Base-by-base conservation (phyloP, 148 eudicot genomes). In the Rhododendron kiyosumense region DNA sequence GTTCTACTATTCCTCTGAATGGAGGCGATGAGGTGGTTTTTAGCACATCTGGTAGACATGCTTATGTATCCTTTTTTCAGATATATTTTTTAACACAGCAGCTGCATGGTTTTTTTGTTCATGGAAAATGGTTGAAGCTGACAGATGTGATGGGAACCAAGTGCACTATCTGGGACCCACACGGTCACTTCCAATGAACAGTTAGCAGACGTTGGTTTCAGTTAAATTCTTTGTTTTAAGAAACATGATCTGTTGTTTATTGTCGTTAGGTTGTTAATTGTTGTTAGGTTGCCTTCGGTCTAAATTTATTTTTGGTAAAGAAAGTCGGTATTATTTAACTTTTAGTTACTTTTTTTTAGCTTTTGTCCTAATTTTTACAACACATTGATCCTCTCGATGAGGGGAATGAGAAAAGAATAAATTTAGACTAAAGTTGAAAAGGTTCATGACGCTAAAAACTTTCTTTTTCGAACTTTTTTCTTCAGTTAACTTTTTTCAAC, bases 1-100 rank as follows among this genome's bases (percentile, higher is more conserved):
- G 92, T 46, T 86, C 97, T 28, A 86, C 92, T 32, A 61, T 92
- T 30, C 91, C 84, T 54, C 89, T 97, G 61, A 90, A 87, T 81
- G 96, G 89, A 49, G 99, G 99, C 52, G 99, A 96, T 87, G 99
- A 94, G 85, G 90, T 96, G 91, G 87, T 93, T 73, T 96, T 96
- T 86, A 92, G 90, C 84, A 84, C 90, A 80, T 85, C 93, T 24
- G 94, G 92, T n/a, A 89, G 89, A 89, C 92, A 95, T 93, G 94
- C 96, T 90, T 97, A 94, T 83, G 99, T 97, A 97, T 97, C 98
- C 99, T 94, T 90, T 36, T 82, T 65, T 63, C 57, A 8, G 15
- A 34, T 26, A 20, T 22, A 3, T 84, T 49, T 30, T 57, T 75
- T 32, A 41, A 28, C 59, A 6, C 69, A 75, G 26, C 83, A 65